Evolutionary conservation across 73 alveolate species (phyloP).

Genomic region (Breviolum minutum): DNA sequence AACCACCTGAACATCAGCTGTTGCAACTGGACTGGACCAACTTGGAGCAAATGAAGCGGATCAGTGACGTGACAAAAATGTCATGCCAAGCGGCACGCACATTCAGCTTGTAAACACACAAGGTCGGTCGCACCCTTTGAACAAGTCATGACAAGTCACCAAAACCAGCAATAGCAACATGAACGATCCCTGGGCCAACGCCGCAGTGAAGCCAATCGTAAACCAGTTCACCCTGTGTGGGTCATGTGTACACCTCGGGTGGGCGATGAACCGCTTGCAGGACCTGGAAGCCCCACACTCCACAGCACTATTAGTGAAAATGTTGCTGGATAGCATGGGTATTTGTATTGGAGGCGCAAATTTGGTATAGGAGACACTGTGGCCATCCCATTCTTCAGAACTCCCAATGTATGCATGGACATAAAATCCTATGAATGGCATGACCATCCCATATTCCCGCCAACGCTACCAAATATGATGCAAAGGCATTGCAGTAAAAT

Average conservation of each 20-base stretch:
- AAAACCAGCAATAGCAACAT: conserved; percentile 9
- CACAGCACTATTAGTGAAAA: too few species aligned
- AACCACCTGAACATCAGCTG: not conserved
- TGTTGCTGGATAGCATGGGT: not conserved
- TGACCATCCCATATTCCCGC: too few species aligned
- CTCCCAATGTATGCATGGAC: not conserved
- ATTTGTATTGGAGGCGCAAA: not conserved
- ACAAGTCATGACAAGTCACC: not conserved
- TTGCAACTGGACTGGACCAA: not conserved
- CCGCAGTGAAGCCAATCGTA: conserved; percentile 39
- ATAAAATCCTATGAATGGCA: not conserved
- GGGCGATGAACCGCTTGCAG: too few species aligned
- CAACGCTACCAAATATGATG: too few species aligned
- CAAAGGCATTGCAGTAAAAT: too few species aligned
- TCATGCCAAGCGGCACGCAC: not conserved
- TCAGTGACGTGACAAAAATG: not conserved
- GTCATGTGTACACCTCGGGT: not conserved
- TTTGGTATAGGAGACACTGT: not conserved
- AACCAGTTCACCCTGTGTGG: conserved; percentile 47
- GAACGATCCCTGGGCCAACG: conserved; percentile 53
- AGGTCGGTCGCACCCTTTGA: not conserved
- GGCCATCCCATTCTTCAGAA: not conserved
- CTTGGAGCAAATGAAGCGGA: not conserved
- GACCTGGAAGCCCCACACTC: too few species aligned
- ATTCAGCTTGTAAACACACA: not conserved